Conservation (phyloP, 768 basidiomycete species). For the Termitomyces sp. region DNA sequence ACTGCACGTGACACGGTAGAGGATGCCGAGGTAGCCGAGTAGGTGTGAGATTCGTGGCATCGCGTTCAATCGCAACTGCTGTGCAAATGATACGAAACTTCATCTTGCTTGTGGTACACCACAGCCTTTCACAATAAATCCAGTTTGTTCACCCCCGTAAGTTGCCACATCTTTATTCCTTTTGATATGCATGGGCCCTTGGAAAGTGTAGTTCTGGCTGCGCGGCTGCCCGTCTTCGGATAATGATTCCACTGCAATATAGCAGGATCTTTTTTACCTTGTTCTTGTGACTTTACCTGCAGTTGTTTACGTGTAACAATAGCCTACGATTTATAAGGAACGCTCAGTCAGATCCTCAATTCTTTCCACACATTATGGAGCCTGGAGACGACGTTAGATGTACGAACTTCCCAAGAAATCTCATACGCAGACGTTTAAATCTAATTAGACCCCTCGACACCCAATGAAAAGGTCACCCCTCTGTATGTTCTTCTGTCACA, state of each 20-base stretch:
- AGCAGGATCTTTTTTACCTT: not conserved
- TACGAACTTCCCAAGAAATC: not conserved
- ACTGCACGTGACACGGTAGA: slow-evolving; percentile 5
- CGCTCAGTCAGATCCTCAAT: not conserved
- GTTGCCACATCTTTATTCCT: not conserved
- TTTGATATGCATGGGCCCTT: not conserved
- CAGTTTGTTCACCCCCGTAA: not conserved
- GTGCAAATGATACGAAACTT: not conserved
- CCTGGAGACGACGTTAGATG: slow-evolving; percentile 6
- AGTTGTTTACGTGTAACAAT: not conserved
- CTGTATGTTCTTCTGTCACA: slow-evolving; percentile 3
- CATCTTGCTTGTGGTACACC: not conserved
- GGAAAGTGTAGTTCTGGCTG: not conserved
- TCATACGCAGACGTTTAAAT: not conserved
- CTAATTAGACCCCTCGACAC: slow-evolving; percentile 12
- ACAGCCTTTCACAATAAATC: not conserved
- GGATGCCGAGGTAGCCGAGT: slow-evolving; percentile 8
- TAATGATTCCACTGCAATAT: not conserved
- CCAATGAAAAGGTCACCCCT: slow-evolving; percentile 9
- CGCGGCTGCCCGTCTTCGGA: not conserved
- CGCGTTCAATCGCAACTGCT: not conserved
- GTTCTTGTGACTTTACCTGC: not conserved
- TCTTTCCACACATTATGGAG: slow-evolving; percentile 5
- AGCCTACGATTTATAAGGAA: not conserved
- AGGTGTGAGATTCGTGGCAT: too few species aligned